Base-by-base conservation (phyloP, 1,284 basidiomycete genomes). In the Sporisorium iseilematis-ciliati region DNA sequence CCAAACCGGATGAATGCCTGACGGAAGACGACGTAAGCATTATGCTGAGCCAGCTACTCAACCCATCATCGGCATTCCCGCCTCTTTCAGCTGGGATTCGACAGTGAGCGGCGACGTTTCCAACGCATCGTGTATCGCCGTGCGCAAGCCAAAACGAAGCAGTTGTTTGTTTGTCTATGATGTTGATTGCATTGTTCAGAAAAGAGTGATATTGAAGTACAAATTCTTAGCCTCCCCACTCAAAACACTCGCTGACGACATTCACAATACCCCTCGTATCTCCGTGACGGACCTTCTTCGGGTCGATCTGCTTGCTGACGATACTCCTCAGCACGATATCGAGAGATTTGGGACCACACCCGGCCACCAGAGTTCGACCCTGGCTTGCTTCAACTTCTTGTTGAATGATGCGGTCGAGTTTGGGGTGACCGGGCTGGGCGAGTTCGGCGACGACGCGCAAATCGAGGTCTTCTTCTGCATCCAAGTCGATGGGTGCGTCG, bases 281-380 rank as follows among this genome's bases (percentile, higher is more conserved):
- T 3, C 92, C 92, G 41, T 85, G 84, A 67, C 88, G 82, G 60
- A 91, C 88, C 57, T 88, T 88, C 23, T 76, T 78, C 7, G 90
- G 89, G 77, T 89, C 87, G 57, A 92, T 91, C 75, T 91, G 89
- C 46, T 88, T 86, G 2, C 91, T 89, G 25, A 92, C 89, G 48
- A 89, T 86, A 82, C 92, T 91, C 50, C 92, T 88, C 23, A 93
- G 88, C 77, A 92, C 86, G 4, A 89, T 90, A 78, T 91, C 91
- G 62, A 93, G 87, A 20, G 91, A 91, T 1, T 88, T 88, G 0
- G 92, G 92, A 6, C 92, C 92, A 79, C 92, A 94, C 90, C 91
- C 92, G 31, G 90, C 91, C 53, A 93, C 91, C 46, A 91, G 87
- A 49, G 92, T 83, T 11, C 89, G 86, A 6, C 91, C 92, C 71